These are phyloP conservation scores for Penicillium expansum DNA, from an alignment of 2,329 filamentous ascomycete species.

Conservation along the genomic window DNA sequence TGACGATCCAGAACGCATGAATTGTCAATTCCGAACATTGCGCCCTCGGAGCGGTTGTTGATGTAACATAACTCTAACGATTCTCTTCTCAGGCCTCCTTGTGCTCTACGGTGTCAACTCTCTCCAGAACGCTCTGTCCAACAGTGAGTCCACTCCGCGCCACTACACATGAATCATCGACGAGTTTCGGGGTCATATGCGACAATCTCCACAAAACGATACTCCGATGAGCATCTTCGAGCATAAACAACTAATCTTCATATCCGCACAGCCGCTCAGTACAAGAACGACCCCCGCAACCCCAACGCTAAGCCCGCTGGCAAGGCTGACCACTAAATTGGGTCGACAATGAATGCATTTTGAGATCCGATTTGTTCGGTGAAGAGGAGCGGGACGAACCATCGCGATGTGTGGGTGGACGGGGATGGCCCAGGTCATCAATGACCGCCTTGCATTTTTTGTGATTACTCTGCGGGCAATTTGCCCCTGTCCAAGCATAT, in stretches of 20 bases:
- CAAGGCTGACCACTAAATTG: conserved; percentile 37
- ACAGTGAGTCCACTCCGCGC: conserved; percentile 60
- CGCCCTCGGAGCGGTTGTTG: conserved; percentile 1
- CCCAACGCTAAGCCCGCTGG: conserved; percentile 39
- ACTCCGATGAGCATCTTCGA: conserved; percentile 6
- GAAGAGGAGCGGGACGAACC: conserved; percentile 14
- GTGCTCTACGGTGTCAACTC: conserved; percentile 92
- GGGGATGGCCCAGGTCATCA: conserved; percentile 20
- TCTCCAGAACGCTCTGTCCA: conserved; percentile 71
- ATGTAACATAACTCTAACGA: conserved; percentile 26
- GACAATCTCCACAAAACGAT: not conserved
- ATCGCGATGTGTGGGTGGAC: conserved; percentile 14
- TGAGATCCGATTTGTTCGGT: conserved; percentile 18
- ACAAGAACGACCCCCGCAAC: conserved; percentile 95
- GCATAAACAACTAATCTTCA: conserved; percentile 22
- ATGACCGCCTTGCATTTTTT: conserved; percentile 23
- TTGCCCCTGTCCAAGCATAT: conserved; percentile 41
- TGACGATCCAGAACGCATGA: not conserved
- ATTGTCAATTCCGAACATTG: not conserved
- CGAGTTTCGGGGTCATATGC: not conserved
- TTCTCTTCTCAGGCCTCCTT: conserved; percentile 62
- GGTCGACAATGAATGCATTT: conserved; percentile 15
- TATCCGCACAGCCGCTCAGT: conserved; percentile 70
- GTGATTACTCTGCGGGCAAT: conserved; percentile 29
- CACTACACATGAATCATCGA: not conserved